phyloP scores from a whole-genome alignment of 2,329 filamentous ascomycete genomes.

The Claviceps pusilla region DNA sequence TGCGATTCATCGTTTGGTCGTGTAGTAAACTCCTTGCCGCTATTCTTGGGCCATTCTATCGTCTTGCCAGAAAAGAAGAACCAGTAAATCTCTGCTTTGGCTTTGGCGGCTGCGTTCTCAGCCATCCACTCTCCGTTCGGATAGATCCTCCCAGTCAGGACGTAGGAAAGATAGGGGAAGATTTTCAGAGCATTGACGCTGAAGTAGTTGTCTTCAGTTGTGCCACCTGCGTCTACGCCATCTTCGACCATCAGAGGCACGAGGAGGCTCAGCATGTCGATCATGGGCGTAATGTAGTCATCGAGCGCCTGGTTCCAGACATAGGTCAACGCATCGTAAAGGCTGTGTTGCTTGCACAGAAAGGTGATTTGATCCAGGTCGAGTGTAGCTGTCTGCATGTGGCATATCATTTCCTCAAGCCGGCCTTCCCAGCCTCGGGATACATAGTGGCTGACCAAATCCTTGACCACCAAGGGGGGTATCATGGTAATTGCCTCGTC shows the following conservation, averaged over 20 bases:
- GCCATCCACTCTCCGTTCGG: slow-evolving; percentile 65
- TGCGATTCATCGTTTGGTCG: slow-evolving; percentile 41
- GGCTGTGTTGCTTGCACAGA: slow-evolving; percentile 76
- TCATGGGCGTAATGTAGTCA: slow-evolving; percentile 83
- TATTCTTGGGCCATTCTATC: slow-evolving; percentile 57
- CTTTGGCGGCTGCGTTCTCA: slow-evolving; percentile 55
- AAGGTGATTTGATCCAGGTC: slow-evolving; percentile 87
- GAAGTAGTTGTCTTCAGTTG: slow-evolving; percentile 45
- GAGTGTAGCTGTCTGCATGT: slow-evolving; percentile 77
- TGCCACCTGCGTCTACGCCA: slow-evolving; percentile 36
- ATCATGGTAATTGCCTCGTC: slow-evolving; percentile 59
- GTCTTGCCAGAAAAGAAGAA: slow-evolving; percentile 81
- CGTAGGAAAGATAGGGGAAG: slow-evolving; percentile 88
- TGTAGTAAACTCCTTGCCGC: slow-evolving; percentile 45
- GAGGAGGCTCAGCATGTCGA: slow-evolving; percentile 63
- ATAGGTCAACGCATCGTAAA: slow-evolving; percentile 92
- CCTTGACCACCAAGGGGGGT: slow-evolving; percentile 73
- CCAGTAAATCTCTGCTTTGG: slow-evolving; percentile 81
- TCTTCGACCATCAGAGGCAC: slow-evolving; percentile 42
- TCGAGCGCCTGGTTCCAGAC: slow-evolving; percentile 85
- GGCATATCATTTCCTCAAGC: slow-evolving; percentile 87
- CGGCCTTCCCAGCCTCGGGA: slow-evolving; percentile 58
- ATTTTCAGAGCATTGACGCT: slow-evolving; percentile 70
- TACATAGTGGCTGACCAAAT: slow-evolving; percentile 69
- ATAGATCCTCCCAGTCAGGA: slow-evolving; percentile 79